Base-by-base conservation (phyloP, 768 basidiomycete species). In the Hortiboletus flavorubellus region DNA sequence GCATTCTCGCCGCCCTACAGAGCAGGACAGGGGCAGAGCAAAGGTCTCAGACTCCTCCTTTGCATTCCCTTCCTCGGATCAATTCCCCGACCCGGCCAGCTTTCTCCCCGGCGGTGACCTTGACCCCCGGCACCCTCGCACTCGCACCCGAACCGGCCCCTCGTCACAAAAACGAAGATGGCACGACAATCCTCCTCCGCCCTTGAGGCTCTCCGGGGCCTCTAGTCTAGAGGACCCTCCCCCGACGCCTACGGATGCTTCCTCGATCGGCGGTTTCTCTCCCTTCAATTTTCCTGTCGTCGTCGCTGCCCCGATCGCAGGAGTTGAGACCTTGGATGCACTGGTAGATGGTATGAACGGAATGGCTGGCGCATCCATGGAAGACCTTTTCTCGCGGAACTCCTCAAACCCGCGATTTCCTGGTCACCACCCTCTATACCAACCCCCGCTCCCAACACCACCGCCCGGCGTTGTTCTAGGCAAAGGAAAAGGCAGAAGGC, bases 331-430 rank as follows among this genome's bases (percentile, higher is more conserved):
- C 9, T 88, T 93, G 85, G 91, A 93, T 67, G 91, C 91, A 12
- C 71, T 93, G 50, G 91, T 93, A 8, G 91, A 92, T 60, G 89
- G 88, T 9, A 93, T 93, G 91, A 93, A 93, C 64, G 88, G 86
- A 11, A 86, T 93, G 88, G 91, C 91, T 62, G 86, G 86, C 29
- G 68, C 68, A 30, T 76, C 71, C 35, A 80, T 78, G 42, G 85
- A 89, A 52, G 78, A 84, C 58, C 69, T 83, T 51, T 75, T 81
- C 58, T 75, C 64, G 49, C 74, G 62, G 42, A 72, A 74, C 49
- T 59, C 77, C 14, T 77, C 80, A 31, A 74, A 68, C 63, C 78
- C 79, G 46, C 78, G 83, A 56, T 82, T 83, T 63, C 75, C 79
- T 8, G 76, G 77, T 44, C 83, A 86, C 59, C 87, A 91, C 65